Conservation (phyloP, 768 basidiomycete species). For the Lentinula boryana region DNA sequence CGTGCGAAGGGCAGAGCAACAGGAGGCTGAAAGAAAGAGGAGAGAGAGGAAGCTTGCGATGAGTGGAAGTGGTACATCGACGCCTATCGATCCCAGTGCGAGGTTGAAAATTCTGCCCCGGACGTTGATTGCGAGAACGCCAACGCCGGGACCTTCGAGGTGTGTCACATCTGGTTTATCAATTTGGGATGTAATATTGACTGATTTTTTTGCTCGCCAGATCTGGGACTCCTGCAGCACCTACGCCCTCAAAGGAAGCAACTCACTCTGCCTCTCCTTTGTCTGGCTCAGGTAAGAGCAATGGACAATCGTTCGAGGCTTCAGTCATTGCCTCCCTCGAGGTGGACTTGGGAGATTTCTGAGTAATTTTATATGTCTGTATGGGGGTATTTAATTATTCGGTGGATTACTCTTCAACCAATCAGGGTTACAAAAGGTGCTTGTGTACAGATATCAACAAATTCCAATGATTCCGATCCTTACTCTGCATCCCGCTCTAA, state of each 20-base stretch:
- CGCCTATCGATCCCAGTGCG: slow-evolving; percentile 57
- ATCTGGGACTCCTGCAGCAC: slow-evolving; percentile 42
- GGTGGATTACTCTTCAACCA: background rate
- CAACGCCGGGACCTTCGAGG: slow-evolving; percentile 41
- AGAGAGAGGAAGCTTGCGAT: slow-evolving; percentile 53
- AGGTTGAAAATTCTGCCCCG: slow-evolving; percentile 61
- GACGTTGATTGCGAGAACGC: slow-evolving; percentile 43
- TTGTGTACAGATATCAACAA: no score
- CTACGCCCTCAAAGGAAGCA: slow-evolving; percentile 34
- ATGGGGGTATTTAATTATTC: background rate
- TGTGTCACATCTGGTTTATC: slow-evolving; percentile 22
- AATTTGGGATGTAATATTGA: slow-evolving; percentile 4
- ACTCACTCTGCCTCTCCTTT: slow-evolving; percentile 22
- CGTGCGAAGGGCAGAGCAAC: slow-evolving; percentile 69
- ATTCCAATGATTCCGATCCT: no score
- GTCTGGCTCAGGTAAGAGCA: slow-evolving; percentile 21
- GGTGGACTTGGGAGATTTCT: slow-evolving; percentile 78
- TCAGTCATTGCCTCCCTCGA: slow-evolving; percentile 62
- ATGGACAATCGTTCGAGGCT: slow-evolving; percentile 44
- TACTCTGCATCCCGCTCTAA: slow-evolving; percentile 42
- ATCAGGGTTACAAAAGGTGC: no score
- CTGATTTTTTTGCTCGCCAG: slow-evolving; percentile 13
- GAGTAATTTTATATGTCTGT: slow-evolving; percentile 8
- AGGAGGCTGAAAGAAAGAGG: slow-evolving; percentile 63
- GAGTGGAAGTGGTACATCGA: slow-evolving; percentile 28